Base-by-base conservation (phyloP, 2,329 filamentous ascomycete species). In the Penicillium paneum region DNA sequence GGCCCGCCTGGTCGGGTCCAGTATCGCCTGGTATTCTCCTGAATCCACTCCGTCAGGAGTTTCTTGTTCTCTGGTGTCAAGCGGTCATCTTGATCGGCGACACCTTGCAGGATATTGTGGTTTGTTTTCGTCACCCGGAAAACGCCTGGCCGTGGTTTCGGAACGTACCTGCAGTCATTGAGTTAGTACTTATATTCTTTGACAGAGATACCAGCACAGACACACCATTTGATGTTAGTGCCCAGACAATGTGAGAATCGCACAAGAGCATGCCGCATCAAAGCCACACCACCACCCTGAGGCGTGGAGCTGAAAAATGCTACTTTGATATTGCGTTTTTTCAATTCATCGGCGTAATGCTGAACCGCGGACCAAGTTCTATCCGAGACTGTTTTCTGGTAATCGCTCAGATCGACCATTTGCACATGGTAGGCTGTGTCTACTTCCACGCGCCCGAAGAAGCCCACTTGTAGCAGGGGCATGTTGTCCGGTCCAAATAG, bases 51-150 rank as follows among this genome's bases (percentile, higher is more conserved):
- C 10, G 81, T 81, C 48, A 93, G 83, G n/a, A 78, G 73, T 1
- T 76, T 70, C 64, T 86, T 84, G 54, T 89, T 83, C 2, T 87
- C 81, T 1, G 77, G 63, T 0, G 80, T 83, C 31, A 93, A 78
- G n/a, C 83, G 81, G 62, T 89, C 81, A 3, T 83, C 81, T 0
- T 84, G 82, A 26, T 80, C 78, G 38, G 85, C 84, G 39, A 92
- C 89, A 8, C 89, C 90, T 74, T 94, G 90, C 3, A 94, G 83
- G 60, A 93, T 92, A 73, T 94, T 94, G 81, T 94, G 90, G 63
- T 91, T 88, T 61, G 88, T 91, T 75, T 94, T 94, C 62, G 90
- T 94, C 71, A 90, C 87, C 47, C 89, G 81, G 73, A 94, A 94
- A 11, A 93, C 85, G 15, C 88, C 86, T 3, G 88, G 88, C 47